Conservation (phyloP, 305 asterid genomes). For the Fraxinus albicans region DNA sequence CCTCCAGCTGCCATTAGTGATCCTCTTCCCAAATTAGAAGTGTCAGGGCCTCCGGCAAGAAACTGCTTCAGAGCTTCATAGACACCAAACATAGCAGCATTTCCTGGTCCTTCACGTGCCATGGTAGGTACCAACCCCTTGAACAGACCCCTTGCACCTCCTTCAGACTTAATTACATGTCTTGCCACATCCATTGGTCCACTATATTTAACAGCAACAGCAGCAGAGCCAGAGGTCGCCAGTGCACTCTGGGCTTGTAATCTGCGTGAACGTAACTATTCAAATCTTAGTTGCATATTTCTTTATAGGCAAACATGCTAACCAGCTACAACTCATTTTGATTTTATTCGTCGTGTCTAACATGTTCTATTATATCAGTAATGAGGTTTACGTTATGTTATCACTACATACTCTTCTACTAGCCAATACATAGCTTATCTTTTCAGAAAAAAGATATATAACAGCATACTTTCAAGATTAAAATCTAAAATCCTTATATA, state of each 20-base stretch:
- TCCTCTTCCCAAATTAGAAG: conserved; percentile 75
- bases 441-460: neutral
- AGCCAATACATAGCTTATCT: neutral
- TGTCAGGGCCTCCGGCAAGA: conserved; percentile 84
- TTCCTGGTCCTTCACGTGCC: conserved; percentile 91
- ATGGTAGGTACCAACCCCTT: conserved; percentile 81
- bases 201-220: conserved; percentile 58
- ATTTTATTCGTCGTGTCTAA: neutral
- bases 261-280: conserved; percentile 34
- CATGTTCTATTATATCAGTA: neutral
- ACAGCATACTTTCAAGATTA: neutral
- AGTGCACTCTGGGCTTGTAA: conserved; percentile 91
- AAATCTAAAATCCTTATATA: neutral
- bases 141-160: conserved; percentile 76
- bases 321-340: neutral
- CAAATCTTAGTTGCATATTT: neutral
- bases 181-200: conserved; percentile 95
- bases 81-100: conserved; percentile 85
- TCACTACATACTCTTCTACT: neutral
- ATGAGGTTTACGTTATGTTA: neutral
- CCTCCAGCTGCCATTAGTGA: conserved; percentile 81
- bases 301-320: neutral
- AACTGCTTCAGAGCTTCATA: conserved; percentile 77
- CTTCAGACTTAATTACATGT: conserved; percentile 68
- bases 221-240: conserved; percentile 30